These are phyloP conservation scores for Pulveroboletus sp. DNA, from an alignment of 1,284 basidiomycete species.

Conservation along the genomic window DNA sequence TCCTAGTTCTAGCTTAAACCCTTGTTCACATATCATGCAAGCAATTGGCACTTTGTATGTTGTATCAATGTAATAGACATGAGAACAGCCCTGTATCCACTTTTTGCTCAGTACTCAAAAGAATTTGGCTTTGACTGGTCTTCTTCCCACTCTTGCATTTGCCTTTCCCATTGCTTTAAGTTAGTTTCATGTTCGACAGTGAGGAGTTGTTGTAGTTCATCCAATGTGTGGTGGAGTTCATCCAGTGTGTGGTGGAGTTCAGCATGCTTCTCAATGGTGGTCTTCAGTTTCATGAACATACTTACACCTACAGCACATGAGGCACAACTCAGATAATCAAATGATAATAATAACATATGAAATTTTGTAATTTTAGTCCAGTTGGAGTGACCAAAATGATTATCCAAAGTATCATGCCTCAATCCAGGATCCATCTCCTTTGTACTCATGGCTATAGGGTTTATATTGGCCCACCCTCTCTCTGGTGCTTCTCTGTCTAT, in stretches of 20 bases:
- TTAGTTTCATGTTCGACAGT: neutral
- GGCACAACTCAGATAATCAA: too few relatives aligned
- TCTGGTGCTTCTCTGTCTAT: neutral
- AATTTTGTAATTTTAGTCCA: neutral
- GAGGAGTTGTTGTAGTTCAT: neutral
- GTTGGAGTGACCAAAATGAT: too few relatives aligned
- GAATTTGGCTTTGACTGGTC: neutral
- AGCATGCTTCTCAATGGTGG: neutral
- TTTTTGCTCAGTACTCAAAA: neutral
- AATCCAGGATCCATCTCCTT: neutral
- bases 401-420: too few relatives aligned
- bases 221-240: too few relatives aligned
- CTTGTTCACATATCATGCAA: too few relatives aligned
- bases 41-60: too few relatives aligned
- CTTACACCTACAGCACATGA: too few relatives aligned
- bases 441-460: neutral
- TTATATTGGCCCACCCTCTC: neutral
- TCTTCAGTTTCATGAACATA: too few relatives aligned
- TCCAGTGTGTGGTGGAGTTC: neutral
- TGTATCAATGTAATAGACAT: too few relatives aligned
- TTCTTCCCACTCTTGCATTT: neutral
- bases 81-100: neutral
- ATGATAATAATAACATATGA: neutral
- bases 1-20: too few relatives aligned
- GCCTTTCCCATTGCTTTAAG: neutral